Evolutionary conservation across 202 grass and related monocot genomes (phyloP), one percentile per base, ranked within the genome.

Genomic region (Zoysia matrella): DNA sequence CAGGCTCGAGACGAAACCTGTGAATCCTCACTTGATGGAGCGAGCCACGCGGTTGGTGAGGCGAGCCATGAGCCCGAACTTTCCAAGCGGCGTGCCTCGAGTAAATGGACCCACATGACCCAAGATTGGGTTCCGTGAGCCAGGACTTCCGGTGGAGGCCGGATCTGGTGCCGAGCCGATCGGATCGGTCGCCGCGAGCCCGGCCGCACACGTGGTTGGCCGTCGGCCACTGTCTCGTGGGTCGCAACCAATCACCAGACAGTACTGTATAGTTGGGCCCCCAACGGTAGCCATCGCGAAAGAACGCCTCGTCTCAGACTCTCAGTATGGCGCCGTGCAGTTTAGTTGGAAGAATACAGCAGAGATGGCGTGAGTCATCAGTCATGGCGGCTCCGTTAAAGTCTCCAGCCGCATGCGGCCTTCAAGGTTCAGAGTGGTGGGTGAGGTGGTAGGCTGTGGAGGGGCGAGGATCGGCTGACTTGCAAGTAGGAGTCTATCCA

Each of bases 51-150:
- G 22, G 22, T 30, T 30, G 22, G 22, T 30, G 22, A 30, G 22
- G 46, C 18, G 51, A 65, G 11, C 41, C 39, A 11, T 86, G 52
- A 61, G 50, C 48, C 39, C 30, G 45, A 68, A 18, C 44, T 5
- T 14, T 3, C 9, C 13, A 5, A 6, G 47, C 46, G 1, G 69
- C 48, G 75, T 16, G 81, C 53, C 15, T 54, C 7, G 39, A 83
- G 64, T 87, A 46, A 83, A 83, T 86, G 88, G 80, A 86, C 70
- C 83, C 84, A 46, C 88, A 90, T 60, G 88, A 80, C 50, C 69
- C 65, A 65, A 15, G 68, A 51, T 80, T 69, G 39, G 48, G 39
- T 66, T 75, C 70, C 11, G 42, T 30, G 65, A 78, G 75, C 75
- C 80, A 69, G 53, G 43, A 47, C 52, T 52, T 70, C 40, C 65